A percentile compares a stretch with the other conserved stretches of the same genome.
Evolutionary conservation across 139 green algal species (phyloP).

Genomic region (Coelastrella sp.): DNA sequence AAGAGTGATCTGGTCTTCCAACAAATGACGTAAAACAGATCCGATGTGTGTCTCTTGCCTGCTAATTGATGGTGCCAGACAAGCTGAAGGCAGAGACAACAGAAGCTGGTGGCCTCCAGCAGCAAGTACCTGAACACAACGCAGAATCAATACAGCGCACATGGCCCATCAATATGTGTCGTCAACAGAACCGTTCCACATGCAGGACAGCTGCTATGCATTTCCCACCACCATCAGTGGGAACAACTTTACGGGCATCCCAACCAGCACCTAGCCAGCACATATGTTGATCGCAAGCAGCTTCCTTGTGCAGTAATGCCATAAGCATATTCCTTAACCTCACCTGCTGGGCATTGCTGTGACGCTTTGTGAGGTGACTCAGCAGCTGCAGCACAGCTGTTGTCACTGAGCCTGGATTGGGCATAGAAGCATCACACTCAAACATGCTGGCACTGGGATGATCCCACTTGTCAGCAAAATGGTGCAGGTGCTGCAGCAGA

Average conservation of each 20-base stretch:
- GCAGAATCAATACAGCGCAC: no score
- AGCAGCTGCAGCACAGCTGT: slow-evolving; percentile 90
- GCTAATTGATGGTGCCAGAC: slow-evolving; percentile 58
- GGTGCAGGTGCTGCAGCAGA: slow-evolving; percentile 76
- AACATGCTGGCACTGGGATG: slow-evolving; percentile 48
- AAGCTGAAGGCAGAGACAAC: slow-evolving; percentile 78
- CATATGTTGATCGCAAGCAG: neutral
- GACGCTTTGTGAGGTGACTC: slow-evolving; percentile 75
- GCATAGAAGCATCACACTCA: slow-evolving; percentile 26
- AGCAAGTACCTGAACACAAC: slow-evolving; percentile 29
- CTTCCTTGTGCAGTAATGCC: no score
- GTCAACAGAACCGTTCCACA: no score
- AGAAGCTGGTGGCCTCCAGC: slow-evolving; percentile 69
- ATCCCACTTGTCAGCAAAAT: slow-evolving; percentile 61
- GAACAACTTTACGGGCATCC: no score
- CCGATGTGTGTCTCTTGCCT: slow-evolving; percentile 77
- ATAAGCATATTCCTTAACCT: no score
- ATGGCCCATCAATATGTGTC: no score
- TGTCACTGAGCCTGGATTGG: slow-evolving; percentile 69
- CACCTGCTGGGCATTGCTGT: slow-evolving; percentile 78
- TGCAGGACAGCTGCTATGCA: no score
- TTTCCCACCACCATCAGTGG: no score
- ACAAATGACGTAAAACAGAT: slow-evolving; percentile 86
- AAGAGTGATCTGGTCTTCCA: slow-evolving; percentile 92
- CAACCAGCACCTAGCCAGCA: no score